A percentile compares a stretch with the other conserved stretches of the same genome.
Evolutionary conservation across 179 eudicot genomes (phyloP).

Genomic region (Beta corolliflora): DNA sequence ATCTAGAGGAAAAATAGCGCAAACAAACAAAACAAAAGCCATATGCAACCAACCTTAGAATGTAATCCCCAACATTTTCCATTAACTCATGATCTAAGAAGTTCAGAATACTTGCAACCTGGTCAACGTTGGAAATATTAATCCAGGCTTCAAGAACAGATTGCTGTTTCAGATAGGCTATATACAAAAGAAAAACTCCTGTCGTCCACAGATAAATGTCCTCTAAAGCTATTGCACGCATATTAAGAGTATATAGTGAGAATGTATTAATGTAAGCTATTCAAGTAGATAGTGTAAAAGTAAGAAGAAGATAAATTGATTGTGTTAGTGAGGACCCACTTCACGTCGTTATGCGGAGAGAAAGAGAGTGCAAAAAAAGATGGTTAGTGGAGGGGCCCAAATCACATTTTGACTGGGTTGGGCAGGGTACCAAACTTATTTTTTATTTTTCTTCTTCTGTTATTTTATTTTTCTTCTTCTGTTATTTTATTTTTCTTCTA

Average conservation of each 20-base stretch:
- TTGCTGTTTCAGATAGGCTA: neutral
- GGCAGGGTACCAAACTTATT: no score
- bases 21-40: neutral
- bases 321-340: no score
- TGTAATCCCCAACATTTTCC: slow-evolving; percentile 75
- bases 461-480: no score
- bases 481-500: no score
- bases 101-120: slow-evolving; percentile 90
- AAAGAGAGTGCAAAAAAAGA: no score
- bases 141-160: neutral
- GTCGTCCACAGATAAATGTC: neutral
- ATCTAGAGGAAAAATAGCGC: neutral
- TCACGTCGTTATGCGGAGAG: no score
- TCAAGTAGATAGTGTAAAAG: no score
- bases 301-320: neutral
- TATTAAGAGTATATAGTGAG: neutral
- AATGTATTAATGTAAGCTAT: no score
- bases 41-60: slow-evolving; percentile 56
- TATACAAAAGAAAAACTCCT: neutral
- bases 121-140: neutral
- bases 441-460: no score
- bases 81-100: slow-evolving; percentile 73
- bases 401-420: no score
- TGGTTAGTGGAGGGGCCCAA: no score
- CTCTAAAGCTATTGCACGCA: neutral